These are phyloP conservation scores for Lactarius hatsudake DNA, from an alignment of 768 basidiomycete genomes.

Conservation along the genomic window DNA sequence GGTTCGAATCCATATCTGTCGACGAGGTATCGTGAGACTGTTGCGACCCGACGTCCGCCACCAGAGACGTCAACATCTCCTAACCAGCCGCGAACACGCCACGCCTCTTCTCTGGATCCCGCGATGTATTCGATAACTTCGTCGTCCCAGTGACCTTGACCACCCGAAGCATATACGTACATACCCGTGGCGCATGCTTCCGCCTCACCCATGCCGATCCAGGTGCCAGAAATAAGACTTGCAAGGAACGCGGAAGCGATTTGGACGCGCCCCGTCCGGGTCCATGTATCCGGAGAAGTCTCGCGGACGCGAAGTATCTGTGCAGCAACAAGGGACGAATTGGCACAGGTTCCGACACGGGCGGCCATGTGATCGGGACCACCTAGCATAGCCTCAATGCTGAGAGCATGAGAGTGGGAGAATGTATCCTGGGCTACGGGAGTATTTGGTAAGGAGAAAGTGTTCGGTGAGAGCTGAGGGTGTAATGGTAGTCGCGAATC, in stretches of 20 bases:
- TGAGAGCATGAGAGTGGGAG: conserved; percentile 72
- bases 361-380: conserved; percentile 75
- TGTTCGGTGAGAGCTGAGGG: conserved; percentile 61
- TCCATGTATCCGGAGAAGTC: conserved; percentile 75
- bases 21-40: conserved; percentile 68
- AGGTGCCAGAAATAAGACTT: conserved; percentile 43
- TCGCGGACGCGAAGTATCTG: conserved; percentile 67
- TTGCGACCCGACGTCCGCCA: conserved; percentile 60
- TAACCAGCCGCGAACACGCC: conserved; percentile 71
- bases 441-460: conserved; percentile 70
- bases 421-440: conserved; percentile 79
- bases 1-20: conserved; percentile 73
- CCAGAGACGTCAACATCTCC: conserved; percentile 76
- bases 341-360: conserved; percentile 71
- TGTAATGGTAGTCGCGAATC: conserved; percentile 70
- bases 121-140: conserved; percentile 73
- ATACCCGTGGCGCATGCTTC: conserved; percentile 55
- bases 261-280: conserved; percentile 69
- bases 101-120: conserved; percentile 68
- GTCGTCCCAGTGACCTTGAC: conserved; percentile 74
- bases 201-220: no score
- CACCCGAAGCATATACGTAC: conserved; percentile 53
- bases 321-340: conserved; percentile 67
- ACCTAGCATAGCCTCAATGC: conserved; percentile 71
- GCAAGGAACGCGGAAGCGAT: conserved; percentile 63